phyloP scores from a whole-genome alignment of 306 rosid genomes.

The Prunus mongolica region DNA sequence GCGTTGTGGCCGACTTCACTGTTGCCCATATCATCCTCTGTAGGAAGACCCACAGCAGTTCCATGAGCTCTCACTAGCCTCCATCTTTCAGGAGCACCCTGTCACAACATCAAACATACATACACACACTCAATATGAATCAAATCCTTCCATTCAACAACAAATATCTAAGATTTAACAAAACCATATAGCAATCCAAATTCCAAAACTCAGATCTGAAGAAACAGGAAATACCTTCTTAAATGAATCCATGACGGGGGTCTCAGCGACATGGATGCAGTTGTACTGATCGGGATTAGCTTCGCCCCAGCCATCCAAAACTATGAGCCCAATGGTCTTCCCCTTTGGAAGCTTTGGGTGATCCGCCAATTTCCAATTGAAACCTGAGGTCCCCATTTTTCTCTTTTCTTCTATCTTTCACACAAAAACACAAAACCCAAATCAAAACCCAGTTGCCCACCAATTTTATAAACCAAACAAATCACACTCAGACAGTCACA shows the following conservation, averaged over 20 bases:
- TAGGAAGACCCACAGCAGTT: conserved; percentile 85
- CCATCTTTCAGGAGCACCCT: conserved; percentile 92
- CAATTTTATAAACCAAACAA: neutral
- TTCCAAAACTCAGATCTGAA: neutral
- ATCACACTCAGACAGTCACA: neutral
- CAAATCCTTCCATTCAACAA: neutral
- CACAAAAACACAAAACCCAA: neutral
- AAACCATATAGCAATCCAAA: neutral
- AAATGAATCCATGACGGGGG: conserved; percentile 94
- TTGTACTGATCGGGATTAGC: conserved; percentile 68
- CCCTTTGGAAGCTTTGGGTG: conserved; percentile 98
- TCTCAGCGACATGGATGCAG: conserved; percentile 84
- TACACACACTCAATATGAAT: neutral
- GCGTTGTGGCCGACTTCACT: conserved; percentile 99
- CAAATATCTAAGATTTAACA: neutral
- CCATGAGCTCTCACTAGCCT: conserved; percentile 95
- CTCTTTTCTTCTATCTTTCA: neutral
- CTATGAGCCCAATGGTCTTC: conserved; percentile 64
- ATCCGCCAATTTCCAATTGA: conserved; percentile 76
- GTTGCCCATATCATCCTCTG: conserved; percentile 99
- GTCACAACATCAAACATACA: neutral
- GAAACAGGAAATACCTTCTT: conserved; percentile 43
- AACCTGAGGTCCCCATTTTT: conserved; percentile 64
- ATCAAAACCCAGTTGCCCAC: neutral
- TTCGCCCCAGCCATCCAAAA: conserved; percentile 98